Evolutionary conservation across 1,139 yeast species (phyloP), one percentile per base, ranked within the genome.

Genomic region (Kodamaea derodonti): DNA sequence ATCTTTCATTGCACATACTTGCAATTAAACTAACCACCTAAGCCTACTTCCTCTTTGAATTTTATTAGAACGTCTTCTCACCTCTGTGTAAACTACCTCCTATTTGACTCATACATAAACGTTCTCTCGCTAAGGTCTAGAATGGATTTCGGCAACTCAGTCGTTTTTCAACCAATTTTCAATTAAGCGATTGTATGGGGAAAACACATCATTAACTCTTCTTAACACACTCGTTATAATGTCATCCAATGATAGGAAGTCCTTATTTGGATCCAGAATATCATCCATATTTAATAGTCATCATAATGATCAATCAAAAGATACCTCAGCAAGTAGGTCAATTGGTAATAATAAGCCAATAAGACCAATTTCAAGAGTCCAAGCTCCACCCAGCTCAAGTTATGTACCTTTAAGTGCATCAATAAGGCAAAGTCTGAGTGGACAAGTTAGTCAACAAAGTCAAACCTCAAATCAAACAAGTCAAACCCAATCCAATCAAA

Each of bases 231-330:
- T 26, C 23, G 13, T n/a, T 24, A n/a, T n/a, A 25, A 34, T 38
- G 38, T 28, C 41, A 14, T 38, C 34, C 5, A 36, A 35, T 23
- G 50, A 46, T 33, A 43, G 45, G 34, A 38, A 43, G 32, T 43
- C 45, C 33, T 29, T 40, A 26, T 55, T 57, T 36, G 62, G 63
- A 29, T 41, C 56, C 4, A 49, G 63, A 24, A 47, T 58, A 18
- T 50, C 59, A 34, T 54, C 62, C 20, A 57, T 58, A 18, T 58
- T 58, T 46, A 50, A 45, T 37, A 51, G 46, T 23, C 45, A 40
- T 28, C 41, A 38, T 27, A 23, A 26, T 14, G 39, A 36, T 9
- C 28, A 22, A 4, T 41, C 39, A 18, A 34, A 34, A 14, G 29
- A 35, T 3, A 20, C 29, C 16, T 18, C 31, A 8, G n/a, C n/a